Evolutionary conservation across 2,329 filamentous ascomycete species (phyloP), one percentile per base, ranked within the genome.

Genomic region (Penicillium sp.): DNA sequence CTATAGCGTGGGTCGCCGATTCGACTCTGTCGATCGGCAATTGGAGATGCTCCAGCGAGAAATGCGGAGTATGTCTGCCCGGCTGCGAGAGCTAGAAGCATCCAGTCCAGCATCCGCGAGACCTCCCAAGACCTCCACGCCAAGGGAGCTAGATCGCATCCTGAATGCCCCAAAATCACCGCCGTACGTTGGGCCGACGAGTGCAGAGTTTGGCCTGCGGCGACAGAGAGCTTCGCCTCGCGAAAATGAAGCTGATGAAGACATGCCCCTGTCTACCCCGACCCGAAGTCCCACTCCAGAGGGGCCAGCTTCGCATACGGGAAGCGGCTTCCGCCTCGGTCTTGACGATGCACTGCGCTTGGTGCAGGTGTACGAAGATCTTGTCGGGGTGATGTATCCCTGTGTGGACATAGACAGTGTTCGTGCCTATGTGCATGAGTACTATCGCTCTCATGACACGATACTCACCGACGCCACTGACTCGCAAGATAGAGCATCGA

Each of bases 301-400:
- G 51, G 59, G 73, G 6, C 62, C 65, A 7, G 69, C 31, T 28
- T 78, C 78, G 62, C 72, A 66, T 8, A 73, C 77, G 59, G 79
- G 83, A 60, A 91, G 96, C 69, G 90, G 91, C 0, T 82, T 96
- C 82, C 84, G 86, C 15, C 83, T 95, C 39, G 85, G 84, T 43
- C 86, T 88, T 69, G 86, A 91, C 43, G 92, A 97, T 71, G 90
- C 93, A 66, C 75, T 93, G 11, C 86, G 91, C 0, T 77, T 96
- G 14, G 89, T 91, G 61, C 82, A 85, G 14, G 80, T 96, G 0
- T 93, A 94, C 72, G 90, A 96, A 63, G 91, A 96, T 65, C 91
- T 96, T 69, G 88, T 95, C 68, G 91, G 91, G 37, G 84, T 93
- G 66, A 95, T 96, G 90, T 96, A 96, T 71, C 92, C 92, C 0